Base-by-base conservation (phyloP, 2,329 filamentous ascomycete species). In the Neonectria ditissima region DNA sequence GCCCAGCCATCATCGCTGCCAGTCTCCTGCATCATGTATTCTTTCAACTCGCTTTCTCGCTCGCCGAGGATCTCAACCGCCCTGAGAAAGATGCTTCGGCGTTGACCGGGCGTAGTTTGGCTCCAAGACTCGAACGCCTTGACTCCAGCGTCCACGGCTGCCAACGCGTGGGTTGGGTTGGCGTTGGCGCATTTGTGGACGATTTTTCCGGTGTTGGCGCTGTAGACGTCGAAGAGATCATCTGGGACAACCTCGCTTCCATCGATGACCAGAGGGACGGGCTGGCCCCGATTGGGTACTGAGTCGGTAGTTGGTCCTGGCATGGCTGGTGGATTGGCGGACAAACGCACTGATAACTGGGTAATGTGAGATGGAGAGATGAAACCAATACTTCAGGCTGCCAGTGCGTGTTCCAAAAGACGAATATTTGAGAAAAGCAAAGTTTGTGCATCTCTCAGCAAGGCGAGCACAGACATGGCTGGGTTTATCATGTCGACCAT, bases 81-180 rank as follows among this genome's bases (percentile, higher is more conserved):
- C 71, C 84, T 87, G 50, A 88, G 78, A 56, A 93, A 80, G 66
- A 92, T 87, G 65, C 87, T 83, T 59, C 89, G 85, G 50, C 89
- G 87, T 10, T 82, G 75, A 8, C 80, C 73, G 0, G 87, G 84
- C 62, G 87, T 88, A 4, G 84, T 85, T 67, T 84, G 83, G 30
- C 84, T 82, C 91, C 91, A 93, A 64, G 83, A 77, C 22, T 83
- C 84, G 74, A 90, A 89, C 0, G 91, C 90, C 34, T 81, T 79
- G 41, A 87, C 79, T 0, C 90, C 89, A 1, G 79, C 74, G 20
- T 74, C 68, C 43, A 81, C 71, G 3, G 88, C 84, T 6, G 81
- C 78, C 14, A 85, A 77, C 8, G 87, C 88, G 59, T 85, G 80
- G 5, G 79, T 76, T 53, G 85, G 86, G 41, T 84, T 80, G 0